A percentile compares a stretch with the other conserved stretches of the same genome.
These are phyloP conservation scores for Podaxis sp. DNA, from an alignment of 768 basidiomycete species.

Conservation along the genomic window DNA sequence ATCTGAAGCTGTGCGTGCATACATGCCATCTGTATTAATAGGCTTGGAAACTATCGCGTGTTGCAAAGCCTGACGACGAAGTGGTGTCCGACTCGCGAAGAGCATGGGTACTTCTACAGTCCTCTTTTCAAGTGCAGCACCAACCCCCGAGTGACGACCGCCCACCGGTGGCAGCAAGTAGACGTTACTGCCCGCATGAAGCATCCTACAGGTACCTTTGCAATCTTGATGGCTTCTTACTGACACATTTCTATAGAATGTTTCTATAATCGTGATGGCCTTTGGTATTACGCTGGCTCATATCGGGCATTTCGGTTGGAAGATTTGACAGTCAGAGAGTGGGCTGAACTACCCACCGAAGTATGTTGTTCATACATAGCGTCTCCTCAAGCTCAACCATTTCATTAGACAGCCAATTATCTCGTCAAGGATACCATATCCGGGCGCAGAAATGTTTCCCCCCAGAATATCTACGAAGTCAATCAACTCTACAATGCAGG, in stretches of 20 bases:
- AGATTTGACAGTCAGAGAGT: constrained; percentile 65
- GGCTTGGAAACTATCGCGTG: constrained; percentile 65
- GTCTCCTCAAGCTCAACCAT: constrained; percentile 9
- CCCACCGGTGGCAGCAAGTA: constrained; percentile 70
- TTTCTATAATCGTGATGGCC: constrained; percentile 77
- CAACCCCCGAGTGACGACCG: constrained; percentile 72
- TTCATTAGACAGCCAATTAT: constrained; percentile 54
- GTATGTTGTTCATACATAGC: constrained; percentile 29
- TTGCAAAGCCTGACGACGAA: constrained; percentile 65
- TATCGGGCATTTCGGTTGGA: constrained; percentile 68
- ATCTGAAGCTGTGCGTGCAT: neutral
- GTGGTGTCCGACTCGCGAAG: constrained; percentile 82
- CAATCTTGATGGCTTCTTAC: neutral
- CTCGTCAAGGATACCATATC: constrained; percentile 72
- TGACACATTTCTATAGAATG: constrained; percentile 48
- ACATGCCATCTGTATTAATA: constrained; percentile 23
- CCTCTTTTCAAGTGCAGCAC: constrained; percentile 78
- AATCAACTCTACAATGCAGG: constrained; percentile 71
- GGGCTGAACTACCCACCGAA: constrained; percentile 64
- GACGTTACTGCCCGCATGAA: constrained; percentile 60
- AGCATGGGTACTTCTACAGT: constrained; percentile 75
- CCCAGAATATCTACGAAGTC: constrained; percentile 75
- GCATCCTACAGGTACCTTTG: constrained; percentile 56
- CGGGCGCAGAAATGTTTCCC: constrained; percentile 71
- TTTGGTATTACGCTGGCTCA: constrained; percentile 83